Base-by-base conservation (phyloP, 2,329 filamentous ascomycete species). In the Diaporthe velutina region DNA sequence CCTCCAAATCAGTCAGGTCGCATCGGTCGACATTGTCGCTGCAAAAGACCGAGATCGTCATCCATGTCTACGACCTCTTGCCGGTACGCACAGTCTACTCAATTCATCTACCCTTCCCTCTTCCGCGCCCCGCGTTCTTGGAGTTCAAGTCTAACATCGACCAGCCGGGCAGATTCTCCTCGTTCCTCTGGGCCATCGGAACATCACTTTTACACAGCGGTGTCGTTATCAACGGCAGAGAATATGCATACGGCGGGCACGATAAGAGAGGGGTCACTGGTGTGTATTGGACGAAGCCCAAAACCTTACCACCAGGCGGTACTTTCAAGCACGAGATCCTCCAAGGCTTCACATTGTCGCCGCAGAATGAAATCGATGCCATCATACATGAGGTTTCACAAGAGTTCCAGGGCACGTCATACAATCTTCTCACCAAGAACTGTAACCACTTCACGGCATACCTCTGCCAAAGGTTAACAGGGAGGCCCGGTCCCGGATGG, bases 401-500 rank as follows among this genome's bases (percentile, higher is more conserved):
- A 55, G 88, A 92, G 78, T 97, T 97, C 79, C 88, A 92, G 73
- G 95, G 95, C 33, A 92, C 92, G 0, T 89, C 90, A 19, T 97
- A 97, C 83, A 96, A 97, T 80, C 89, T 97, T 19, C 88, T 97
- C 58, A 95, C 92, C 28, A 92, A 92, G 79, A 97, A 97, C 83
- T 97, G 95, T 88, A 97, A 97, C 82, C 95, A 97, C 82, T 97
- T 97, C 82, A 96, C 94, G 2, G 91, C 91, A 28, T 91, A 93
- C 79, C 88, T 97, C 25, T 95, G 93, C 83, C 87, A 93, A 81
- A 90, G 90, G 78, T 88, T 97, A 72, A 96, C 94, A 2, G 91
- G 92, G 8, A 89, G 90, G 60, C 86, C 91, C 1, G 93, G 93
- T 0, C 95, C 95, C 0, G 84, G 83, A 25, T 97, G 94, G 93